phyloP scores from a whole-genome alignment of 116 monocot species.

The Phalaenopsis hybrid region DNA sequence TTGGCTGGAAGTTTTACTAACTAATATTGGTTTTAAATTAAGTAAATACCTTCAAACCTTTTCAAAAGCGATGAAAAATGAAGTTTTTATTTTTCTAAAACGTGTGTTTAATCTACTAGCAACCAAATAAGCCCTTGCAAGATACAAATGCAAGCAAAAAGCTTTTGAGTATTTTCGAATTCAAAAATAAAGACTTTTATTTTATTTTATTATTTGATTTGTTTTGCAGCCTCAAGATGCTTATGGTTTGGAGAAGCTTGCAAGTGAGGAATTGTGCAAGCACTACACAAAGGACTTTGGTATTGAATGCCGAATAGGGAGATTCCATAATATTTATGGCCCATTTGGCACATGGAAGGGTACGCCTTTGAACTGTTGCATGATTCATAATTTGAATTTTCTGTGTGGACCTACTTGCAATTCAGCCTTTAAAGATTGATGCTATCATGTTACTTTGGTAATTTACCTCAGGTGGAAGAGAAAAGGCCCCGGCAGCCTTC shows the following conservation, averaged over 20 bases:
- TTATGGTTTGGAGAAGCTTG: constrained; percentile 95
- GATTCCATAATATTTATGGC: constrained; percentile 97
- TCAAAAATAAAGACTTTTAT: not conserved
- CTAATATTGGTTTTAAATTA: not conserved
- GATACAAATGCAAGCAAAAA: not conserved
- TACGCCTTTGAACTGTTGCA: constrained; percentile 2
- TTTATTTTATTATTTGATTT: not conserved
- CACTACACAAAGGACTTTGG: constrained; percentile 94
- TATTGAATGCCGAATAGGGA: constrained; percentile 86
- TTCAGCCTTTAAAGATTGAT: not conserved
- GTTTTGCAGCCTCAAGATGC: constrained; percentile 93
- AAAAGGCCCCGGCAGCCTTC: constrained; percentile 67
- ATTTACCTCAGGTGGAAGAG: constrained; percentile 44
- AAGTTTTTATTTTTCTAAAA: not conserved
- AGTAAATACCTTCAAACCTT: too few species aligned
- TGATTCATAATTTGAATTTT: constrained; percentile 16
- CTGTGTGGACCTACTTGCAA: not conserved
- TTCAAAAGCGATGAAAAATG: too few species aligned
- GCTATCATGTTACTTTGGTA: not conserved
- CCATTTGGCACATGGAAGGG: constrained; percentile 99
- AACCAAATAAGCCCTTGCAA: not conserved
- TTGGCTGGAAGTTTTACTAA: not conserved
- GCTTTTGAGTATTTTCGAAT: not conserved
- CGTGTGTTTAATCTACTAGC: not conserved
- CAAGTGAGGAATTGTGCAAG: constrained; percentile 91